phyloP scores from a whole-genome alignment of 805 yeast genomes.

The Kluyveromyces dobzhanskii region DNA sequence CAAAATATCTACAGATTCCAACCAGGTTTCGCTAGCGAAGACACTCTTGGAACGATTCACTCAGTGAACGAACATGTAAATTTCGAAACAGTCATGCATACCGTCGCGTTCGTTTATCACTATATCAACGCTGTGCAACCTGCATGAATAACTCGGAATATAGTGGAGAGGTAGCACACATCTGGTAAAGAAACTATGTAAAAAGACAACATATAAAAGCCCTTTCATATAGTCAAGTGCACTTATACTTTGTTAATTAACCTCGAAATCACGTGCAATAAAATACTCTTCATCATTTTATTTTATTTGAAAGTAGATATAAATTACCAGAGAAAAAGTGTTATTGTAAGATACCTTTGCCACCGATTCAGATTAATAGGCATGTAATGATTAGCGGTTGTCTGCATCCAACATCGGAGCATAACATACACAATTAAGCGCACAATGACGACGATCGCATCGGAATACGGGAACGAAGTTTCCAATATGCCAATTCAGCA shows the following conservation, averaged over 20 bases:
- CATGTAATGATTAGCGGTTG: not conserved
- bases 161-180: too few relatives aligned
- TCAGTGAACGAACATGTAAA: conserved; percentile 19
- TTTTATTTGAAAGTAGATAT: too few relatives aligned
- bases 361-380: not conserved
- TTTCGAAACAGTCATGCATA: conserved; percentile 17
- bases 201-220: too few relatives aligned
- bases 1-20: conserved; percentile 52
- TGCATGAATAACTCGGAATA: too few relatives aligned
- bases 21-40: conserved; percentile 34
- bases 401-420: not conserved
- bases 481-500: conserved; percentile 71
- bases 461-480: conserved; percentile 55
- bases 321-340: not conserved
- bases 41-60: conserved; percentile 15
- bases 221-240: too few relatives aligned
- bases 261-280: too few relatives aligned
- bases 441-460: conserved; percentile 39
- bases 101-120: conserved; percentile 16
- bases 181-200: too few relatives aligned
- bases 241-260: too few relatives aligned
- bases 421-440: not conserved
- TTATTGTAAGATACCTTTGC: not conserved
- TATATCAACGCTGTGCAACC: conserved; percentile 13
- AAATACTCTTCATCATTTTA: too few relatives aligned